These are phyloP conservation scores for Dendrothele bispora DNA, from an alignment of 768 basidiomycete species.

Conservation along the genomic window DNA sequence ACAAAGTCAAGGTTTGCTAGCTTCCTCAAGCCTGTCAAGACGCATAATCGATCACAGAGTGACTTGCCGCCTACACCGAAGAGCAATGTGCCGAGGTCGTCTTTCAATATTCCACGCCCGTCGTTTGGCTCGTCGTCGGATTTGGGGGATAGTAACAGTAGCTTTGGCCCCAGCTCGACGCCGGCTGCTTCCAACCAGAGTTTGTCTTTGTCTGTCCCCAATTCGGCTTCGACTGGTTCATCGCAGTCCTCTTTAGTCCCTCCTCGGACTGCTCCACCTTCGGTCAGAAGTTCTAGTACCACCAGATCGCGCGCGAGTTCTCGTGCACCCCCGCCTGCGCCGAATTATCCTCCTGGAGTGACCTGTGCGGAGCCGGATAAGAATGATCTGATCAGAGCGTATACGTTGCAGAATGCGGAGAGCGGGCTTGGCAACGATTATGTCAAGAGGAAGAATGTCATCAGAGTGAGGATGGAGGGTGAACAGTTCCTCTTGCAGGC, in stretches of 20 bases:
- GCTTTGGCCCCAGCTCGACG: neutral
- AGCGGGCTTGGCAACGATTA: conserved; percentile 96
- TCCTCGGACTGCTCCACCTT: neutral
- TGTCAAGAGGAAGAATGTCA: conserved; percentile 89
- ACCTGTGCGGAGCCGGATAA: conserved; percentile 41
- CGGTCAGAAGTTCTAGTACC: neutral
- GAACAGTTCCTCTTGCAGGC: conserved; percentile 97
- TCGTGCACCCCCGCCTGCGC: conserved; percentile 15
- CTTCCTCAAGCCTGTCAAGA: conserved; percentile 41
- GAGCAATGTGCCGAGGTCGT: conserved; percentile 23
- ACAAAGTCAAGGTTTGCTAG: conserved; percentile 14
- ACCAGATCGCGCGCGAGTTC: neutral
- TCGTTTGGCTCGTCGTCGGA: conserved; percentile 9
- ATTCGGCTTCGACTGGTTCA: neutral
- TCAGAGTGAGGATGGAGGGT: conserved; percentile 87
- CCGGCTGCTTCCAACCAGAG: neutral
- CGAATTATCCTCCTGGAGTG: conserved; percentile 16
- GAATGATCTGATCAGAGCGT: conserved; percentile 61
- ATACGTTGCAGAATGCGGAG: conserved; percentile 88
- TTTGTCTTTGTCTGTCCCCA: conserved; percentile 5
- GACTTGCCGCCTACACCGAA: conserved; percentile 28
- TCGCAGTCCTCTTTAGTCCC: neutral
- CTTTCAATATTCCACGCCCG: conserved; percentile 31
- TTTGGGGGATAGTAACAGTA: neutral
- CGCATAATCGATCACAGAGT: conserved; percentile 41